Evolutionary conservation across 345 rosid species (phyloP).

Genomic region (Rhodamnia argentea): DNA sequence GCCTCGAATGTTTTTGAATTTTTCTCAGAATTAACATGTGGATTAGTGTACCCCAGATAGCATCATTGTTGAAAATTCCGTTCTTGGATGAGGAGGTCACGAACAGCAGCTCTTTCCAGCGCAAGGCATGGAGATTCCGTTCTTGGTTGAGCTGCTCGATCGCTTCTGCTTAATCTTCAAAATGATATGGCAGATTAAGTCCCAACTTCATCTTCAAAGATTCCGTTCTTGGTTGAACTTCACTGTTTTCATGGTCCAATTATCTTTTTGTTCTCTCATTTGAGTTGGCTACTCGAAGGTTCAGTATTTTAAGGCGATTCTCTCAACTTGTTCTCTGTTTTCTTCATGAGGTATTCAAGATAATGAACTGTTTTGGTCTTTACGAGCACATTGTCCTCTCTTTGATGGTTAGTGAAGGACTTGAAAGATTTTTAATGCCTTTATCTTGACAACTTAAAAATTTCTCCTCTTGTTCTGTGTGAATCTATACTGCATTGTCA

Average conservation of each 20-base stretch:
- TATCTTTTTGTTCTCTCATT: background rate
- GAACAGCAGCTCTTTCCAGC: conserved; percentile 52
- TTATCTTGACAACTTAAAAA: background rate
- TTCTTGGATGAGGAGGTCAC: conserved; percentile 69
- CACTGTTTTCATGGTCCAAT: background rate
- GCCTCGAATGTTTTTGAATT: background rate
- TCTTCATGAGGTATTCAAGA: background rate
- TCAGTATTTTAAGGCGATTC: background rate
- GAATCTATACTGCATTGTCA: background rate
- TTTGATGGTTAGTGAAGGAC: background rate
- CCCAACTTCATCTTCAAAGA: background rate
- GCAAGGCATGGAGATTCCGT: conserved; percentile 33
- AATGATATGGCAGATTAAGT: background rate
- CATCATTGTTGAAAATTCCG: conserved; percentile 81
- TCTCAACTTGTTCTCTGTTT: background rate
- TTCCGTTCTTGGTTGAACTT: background rate
- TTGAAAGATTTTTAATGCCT: background rate
- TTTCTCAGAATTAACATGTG: background rate
- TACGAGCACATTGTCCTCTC: background rate
- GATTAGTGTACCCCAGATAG: conserved; percentile 28
- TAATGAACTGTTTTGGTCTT: background rate
- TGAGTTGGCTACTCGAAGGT: background rate
- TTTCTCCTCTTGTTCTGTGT: background rate
- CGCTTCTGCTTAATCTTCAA: background rate
- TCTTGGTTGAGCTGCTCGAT: background rate